A percentile compares a stretch with the other conserved stretches of the same genome.
Evolutionary conservation across 176 grass and related monocot species (phyloP).

Genomic region (Thinopyrum elongatum): DNA sequence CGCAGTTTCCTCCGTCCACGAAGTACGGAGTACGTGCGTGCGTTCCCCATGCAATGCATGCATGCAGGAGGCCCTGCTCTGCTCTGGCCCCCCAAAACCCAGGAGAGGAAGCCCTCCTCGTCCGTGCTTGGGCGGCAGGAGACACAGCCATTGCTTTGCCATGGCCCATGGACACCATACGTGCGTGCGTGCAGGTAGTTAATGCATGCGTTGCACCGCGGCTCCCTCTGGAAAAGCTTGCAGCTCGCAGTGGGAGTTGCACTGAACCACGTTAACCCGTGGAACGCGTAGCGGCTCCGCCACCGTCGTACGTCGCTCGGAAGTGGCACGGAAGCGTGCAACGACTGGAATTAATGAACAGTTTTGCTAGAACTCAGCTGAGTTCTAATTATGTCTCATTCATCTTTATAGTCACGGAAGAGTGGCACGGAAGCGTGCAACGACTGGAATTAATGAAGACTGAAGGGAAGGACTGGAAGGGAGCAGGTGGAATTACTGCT

Average conservation of each 20-base stretch:
- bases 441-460: neutral
- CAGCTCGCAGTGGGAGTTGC: neutral
- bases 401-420: no score
- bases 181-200: no score
- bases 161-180: neutral
- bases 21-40: neutral
- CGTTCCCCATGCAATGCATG: constrained; percentile 19
- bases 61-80: neutral
- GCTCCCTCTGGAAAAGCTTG: neutral
- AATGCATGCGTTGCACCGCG: neutral
- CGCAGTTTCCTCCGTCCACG: constrained; percentile 4
- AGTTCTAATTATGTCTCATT: no score
- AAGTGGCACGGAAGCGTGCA: neutral
- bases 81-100: constrained; percentile 16
- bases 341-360: no score
- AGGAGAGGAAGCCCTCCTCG: neutral
- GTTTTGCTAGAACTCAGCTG: no score
- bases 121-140: constrained; percentile 12
- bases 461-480: neutral
- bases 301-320: neutral
- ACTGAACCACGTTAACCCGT: neutral
- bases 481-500: neutral
- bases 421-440: neutral
- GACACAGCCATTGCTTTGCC: neutral
- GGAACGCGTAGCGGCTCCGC: neutral